Conservation (phyloP, 2,329 filamentous ascomycete species). For the Curvularia verruculosa region DNA sequence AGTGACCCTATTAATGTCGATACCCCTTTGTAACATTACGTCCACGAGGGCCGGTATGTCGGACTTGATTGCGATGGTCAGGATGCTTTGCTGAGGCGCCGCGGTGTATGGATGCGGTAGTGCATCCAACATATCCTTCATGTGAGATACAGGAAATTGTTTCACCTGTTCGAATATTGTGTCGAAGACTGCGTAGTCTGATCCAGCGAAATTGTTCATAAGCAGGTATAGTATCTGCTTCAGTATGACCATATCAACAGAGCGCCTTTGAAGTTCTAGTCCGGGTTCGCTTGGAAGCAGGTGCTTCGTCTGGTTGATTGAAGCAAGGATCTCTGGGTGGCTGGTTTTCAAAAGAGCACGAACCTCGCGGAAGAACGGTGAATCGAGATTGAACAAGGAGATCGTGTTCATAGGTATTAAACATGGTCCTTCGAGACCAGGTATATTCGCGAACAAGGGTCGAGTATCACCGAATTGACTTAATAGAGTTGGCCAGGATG, state of each 20-base stretch:
- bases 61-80: slow-evolving; percentile 16
- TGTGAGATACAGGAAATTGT: slow-evolving; percentile 5
- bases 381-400: not conserved
- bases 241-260: slow-evolving; percentile 7
- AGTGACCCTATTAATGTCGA: not conserved
- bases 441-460: not conserved
- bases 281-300: slow-evolving; percentile 8
- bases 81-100: slow-evolving; percentile 15
- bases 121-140: slow-evolving; percentile 7
- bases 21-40: not conserved
- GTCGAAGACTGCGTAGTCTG: slow-evolving; percentile 8
- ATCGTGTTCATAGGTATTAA: slow-evolving; percentile 1
- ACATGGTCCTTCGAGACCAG: too few species aligned
- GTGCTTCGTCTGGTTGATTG: not conserved
- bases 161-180: slow-evolving; percentile 14
- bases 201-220: slow-evolving; percentile 14
- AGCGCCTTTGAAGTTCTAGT: slow-evolving; percentile 7
- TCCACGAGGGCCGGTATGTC: slow-evolving; percentile 4
- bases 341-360: not conserved
- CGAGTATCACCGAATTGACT: not conserved
- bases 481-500: not conserved
- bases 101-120: slow-evolving; percentile 7
- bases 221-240: slow-evolving; percentile 14
- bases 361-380: not conserved
- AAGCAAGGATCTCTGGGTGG: not conserved